Evolutionary conservation across 2,329 filamentous ascomycete genomes (phyloP), one percentile per base, ranked within the genome.

Genomic region (Fonsecaea pugnacius): DNA sequence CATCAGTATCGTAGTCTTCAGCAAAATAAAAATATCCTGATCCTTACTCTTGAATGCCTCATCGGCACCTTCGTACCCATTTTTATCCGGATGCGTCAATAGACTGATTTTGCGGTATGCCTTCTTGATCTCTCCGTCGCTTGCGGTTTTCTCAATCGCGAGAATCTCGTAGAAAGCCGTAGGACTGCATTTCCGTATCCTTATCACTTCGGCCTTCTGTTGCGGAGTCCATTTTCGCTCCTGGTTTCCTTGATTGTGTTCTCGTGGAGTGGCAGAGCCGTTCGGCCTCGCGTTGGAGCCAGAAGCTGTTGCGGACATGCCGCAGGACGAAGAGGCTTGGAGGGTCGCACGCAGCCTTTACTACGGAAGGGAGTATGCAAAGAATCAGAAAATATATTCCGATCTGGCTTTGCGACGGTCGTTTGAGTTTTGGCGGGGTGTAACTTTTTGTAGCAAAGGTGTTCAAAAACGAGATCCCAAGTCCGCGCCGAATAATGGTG

Each of bases 81-180:
- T 99, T 83, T 99, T 99, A 83, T 99, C 95, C 68, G 95, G 95
- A 82, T 99, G 95, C 65, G 95, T 99, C 74, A 98, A 84, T 73
- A 99, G 82, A 75, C 91, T 95, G 76, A 96, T 85, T 80, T 96
- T 98, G 74, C 94, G 87, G 80, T 99, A 99, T 6, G 95, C 94
- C 82, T 98, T 98, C 78, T 98, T 99, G 75, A 99, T 92, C 73
- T 98, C 94, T 67, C 83, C 78, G 71, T 98, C 94, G 55, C 87
- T 87, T 56, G 81, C 78, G 67, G 89, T 87, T 68, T 83, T 82
- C 71, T 89, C 85, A 55, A 97, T 79, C 24, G 88, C 88, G 35
- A 99, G 81, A 71, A 99, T 98, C 76, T 98, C 95, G 81, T 99
- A 99, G 78, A 96, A 99, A 18, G 91, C 91, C 3, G 92, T 97